A percentile compares a stretch with the other conserved stretches of the same genome.
Evolutionary conservation across 148 eudicot genomes (phyloP).

Genomic region (Vaccinium macrocarpon): DNA sequence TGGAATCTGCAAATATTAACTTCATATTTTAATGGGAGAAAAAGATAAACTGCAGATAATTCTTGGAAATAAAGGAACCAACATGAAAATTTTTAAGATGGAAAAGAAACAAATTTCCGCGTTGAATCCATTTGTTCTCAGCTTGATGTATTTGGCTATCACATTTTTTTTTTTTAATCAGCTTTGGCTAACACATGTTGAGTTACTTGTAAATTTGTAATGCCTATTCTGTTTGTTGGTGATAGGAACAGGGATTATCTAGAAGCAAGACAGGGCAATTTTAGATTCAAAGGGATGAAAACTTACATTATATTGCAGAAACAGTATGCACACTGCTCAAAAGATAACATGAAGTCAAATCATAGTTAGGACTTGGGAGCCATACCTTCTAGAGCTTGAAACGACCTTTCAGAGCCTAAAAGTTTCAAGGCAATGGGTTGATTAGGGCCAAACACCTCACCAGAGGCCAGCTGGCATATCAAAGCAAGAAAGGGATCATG

Average conservation of each 20-base stretch:
- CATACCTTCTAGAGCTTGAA: conserved; percentile 76
- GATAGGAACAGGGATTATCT: not conserved
- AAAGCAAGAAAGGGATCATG: not conserved
- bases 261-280: not conserved
- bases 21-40: too few species aligned
- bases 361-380: not conserved
- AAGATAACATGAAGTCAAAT: conserved; percentile 3
- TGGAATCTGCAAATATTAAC: too few species aligned
- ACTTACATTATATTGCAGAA: not conserved
- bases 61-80: not conserved
- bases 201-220: not conserved
- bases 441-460: conserved; percentile 81
- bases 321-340: not conserved
- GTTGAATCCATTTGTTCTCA: not conserved
- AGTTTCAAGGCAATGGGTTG: conserved; percentile 84
- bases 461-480: conserved; percentile 78
- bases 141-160: not conserved
- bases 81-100: not conserved
- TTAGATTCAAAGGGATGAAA: not conserved
- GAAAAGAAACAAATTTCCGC: not conserved
- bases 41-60: too few species aligned
- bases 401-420: conserved; percentile 72
- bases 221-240: not conserved
- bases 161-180: too few species aligned
- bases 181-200: not conserved